Conservation (phyloP, 2,329 filamentous ascomycete species). For the Trichophyton equinum region DNA sequence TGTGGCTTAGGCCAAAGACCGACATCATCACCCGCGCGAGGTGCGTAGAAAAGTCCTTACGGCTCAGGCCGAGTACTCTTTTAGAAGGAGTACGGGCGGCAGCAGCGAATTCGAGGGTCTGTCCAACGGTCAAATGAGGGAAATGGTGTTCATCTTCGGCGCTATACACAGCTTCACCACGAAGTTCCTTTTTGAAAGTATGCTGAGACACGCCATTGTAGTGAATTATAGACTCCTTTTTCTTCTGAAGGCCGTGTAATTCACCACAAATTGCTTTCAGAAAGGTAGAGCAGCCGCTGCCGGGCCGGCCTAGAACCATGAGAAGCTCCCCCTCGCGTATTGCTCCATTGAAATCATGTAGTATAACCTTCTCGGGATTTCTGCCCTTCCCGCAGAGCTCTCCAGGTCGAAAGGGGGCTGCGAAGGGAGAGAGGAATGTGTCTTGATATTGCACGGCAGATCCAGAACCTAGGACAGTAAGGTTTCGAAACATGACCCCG, state of each 20-base stretch:
- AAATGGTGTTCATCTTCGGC: constrained; percentile 40
- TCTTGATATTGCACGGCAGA: constrained; percentile 56
- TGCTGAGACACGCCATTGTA: constrained; percentile 56
- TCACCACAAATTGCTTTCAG: constrained; percentile 75
- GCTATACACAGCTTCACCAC: constrained; percentile 30
- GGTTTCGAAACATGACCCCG: constrained; percentile 51
- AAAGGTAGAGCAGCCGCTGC: constrained; percentile 58
- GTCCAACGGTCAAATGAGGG: constrained; percentile 44
- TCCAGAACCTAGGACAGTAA: constrained; percentile 55
- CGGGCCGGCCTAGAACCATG: constrained; percentile 30
- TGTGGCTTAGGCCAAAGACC: constrained; percentile 31
- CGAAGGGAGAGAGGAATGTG: constrained; percentile 49
- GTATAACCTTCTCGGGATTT: constrained; percentile 43
- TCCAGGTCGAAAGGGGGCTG: constrained; percentile 45
- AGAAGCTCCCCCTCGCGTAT: constrained; percentile 39
- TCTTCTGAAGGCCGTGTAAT: constrained; percentile 63
- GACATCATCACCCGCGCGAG: constrained; percentile 31
- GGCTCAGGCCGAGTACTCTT: constrained; percentile 30
- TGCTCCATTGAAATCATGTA: constrained; percentile 42
- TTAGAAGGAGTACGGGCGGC: constrained; percentile 38
- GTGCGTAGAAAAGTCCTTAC: constrained; percentile 33
- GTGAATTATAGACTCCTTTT: constrained; percentile 60
- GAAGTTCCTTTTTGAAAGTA: constrained; percentile 55
- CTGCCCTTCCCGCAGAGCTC: constrained; percentile 39
- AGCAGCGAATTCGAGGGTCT: constrained; percentile 46